phyloP scores from a whole-genome alignment of 768 basidiomycete genomes.

The Amanita subjunquillea region DNA sequence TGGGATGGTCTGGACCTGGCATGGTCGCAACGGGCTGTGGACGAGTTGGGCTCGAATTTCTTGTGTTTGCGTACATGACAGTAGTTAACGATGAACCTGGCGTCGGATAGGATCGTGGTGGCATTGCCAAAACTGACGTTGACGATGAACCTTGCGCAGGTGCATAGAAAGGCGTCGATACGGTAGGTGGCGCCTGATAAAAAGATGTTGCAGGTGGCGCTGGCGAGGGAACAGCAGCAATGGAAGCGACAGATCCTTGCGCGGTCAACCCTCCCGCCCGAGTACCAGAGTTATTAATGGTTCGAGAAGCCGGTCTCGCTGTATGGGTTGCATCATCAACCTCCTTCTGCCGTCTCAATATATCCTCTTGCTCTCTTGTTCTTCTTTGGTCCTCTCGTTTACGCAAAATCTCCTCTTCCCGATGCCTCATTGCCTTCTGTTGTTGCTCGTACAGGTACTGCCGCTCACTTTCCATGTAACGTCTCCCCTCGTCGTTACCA shows the following conservation, averaged over 20 bases:
- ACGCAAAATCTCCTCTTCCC: constrained; percentile 37
- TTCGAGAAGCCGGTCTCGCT: constrained; percentile 24
- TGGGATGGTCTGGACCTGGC: neutral
- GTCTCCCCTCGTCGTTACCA: neutral
- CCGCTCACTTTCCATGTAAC: constrained; percentile 3
- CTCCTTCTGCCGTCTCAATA: constrained; percentile 48
- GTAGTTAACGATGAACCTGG: constrained; percentile 5
- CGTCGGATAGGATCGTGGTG: neutral
- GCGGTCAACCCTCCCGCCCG: neutral
- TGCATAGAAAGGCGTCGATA: constrained; percentile 5
- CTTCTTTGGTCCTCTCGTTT: constrained; percentile 25
- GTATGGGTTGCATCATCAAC: constrained; percentile 39
- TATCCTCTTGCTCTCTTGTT: constrained; percentile 45
- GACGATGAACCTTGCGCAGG: constrained; percentile 8
- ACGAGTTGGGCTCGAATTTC: neutral
- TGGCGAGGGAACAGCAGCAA: constrained; percentile 5
- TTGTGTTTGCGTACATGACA: constrained; percentile 2
- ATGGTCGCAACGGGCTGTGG: neutral
- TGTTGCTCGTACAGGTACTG: constrained; percentile 17
- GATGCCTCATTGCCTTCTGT: constrained; percentile 32
- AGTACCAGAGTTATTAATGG: constrained; percentile 13
- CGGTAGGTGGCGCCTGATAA: constrained; percentile 6
- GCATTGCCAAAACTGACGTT: neutral
- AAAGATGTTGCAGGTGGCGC: constrained; percentile 4
- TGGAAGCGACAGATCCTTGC: constrained; percentile 3